Percentiles rank a stretch among this genome's conserved stretches.
These are phyloP conservation scores for Mycena metata DNA, from an alignment of 768 basidiomycete genomes.

Conservation along the genomic window DNA sequence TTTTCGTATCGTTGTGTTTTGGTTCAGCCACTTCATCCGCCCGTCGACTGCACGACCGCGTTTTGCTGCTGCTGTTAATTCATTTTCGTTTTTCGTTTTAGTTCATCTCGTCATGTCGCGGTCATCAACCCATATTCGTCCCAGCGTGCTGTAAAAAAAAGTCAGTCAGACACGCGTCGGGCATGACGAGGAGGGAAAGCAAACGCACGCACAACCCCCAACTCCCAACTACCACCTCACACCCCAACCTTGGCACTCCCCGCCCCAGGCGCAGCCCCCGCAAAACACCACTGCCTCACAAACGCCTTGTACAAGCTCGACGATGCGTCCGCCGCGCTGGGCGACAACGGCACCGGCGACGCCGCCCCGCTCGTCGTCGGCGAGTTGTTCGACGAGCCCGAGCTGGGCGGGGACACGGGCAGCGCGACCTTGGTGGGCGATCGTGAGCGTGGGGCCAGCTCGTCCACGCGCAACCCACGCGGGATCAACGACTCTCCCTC, in stretches of 20 bases:
- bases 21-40: too few species aligned
- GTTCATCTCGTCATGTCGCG: too few species aligned
- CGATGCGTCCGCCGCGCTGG: conserved; percentile 41
- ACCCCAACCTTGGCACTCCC: not conserved
- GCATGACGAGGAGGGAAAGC: too few species aligned
- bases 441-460: too few species aligned
- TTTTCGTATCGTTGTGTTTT: not conserved
- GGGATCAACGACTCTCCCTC: too few species aligned
- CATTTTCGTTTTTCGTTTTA: too few species aligned
- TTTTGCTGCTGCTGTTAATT: not conserved
- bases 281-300: conserved; percentile 79
- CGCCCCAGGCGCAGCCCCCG: conserved; percentile 37
- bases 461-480: too few species aligned
- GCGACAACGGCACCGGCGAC: conserved; percentile 1
- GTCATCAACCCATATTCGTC: too few species aligned
- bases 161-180: too few species aligned
- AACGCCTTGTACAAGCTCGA: conserved; percentile 66
- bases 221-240: too few species aligned
- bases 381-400: not conserved
- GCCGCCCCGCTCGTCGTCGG: conserved; percentile 8
- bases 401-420: not conserved
- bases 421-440: not conserved
- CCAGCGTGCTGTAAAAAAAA: too few species aligned
- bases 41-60: not conserved
- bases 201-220: too few species aligned